Evolutionary conservation across 2,329 filamentous ascomycete genomes (phyloP), one percentile per base, ranked within the genome.

Genomic region (Leptographium galeiforme): DNA sequence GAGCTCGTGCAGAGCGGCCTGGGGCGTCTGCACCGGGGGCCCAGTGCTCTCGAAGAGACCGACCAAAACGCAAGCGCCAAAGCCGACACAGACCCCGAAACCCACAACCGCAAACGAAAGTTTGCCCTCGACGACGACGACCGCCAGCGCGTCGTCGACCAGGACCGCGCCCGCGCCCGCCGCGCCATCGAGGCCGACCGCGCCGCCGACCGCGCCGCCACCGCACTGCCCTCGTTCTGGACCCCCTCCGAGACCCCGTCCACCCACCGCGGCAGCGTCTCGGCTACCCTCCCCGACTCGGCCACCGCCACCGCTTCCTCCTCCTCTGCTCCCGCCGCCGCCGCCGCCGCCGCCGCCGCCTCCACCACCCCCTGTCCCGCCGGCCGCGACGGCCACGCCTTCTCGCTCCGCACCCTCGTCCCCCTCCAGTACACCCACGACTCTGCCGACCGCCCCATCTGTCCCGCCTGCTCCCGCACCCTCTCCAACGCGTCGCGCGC

Each of bases 161-260:
- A 84, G 54, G 89, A 94, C 64, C 78, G 81, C 56, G 73, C 77
- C 38, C 85, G 84, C 63, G 80, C 85, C 25, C 81, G 84, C 61
- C 81, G 76, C 56, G 80, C 81, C 19, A 76, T 93, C 54, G 81
- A 87, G 51, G 78, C 80, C 44, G 87, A 94, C 66, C 87, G 84
- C 71, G 82, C 60, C 18, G 68, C 81, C 63, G 77, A 81, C 3
- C 73, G 77, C 10, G 87, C 85, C 67, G 77, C 80, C 1, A 76
- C 77, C 16, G 55, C 57, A 1, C 70, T 95, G 0, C 87, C 89
- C 0, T 94, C 89, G 0, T 97, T 97, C 70, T 97, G 91, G 93
- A 85, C 91, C 1, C 91, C 89, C 0, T 87, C 85, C 0, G 78
- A 91, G 54, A 94, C 87, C 0, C 89, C 89, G 1, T 74, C 75